Conservation (phyloP, 352 stramenopile genomes). For the Pythium dissimile region DNA sequence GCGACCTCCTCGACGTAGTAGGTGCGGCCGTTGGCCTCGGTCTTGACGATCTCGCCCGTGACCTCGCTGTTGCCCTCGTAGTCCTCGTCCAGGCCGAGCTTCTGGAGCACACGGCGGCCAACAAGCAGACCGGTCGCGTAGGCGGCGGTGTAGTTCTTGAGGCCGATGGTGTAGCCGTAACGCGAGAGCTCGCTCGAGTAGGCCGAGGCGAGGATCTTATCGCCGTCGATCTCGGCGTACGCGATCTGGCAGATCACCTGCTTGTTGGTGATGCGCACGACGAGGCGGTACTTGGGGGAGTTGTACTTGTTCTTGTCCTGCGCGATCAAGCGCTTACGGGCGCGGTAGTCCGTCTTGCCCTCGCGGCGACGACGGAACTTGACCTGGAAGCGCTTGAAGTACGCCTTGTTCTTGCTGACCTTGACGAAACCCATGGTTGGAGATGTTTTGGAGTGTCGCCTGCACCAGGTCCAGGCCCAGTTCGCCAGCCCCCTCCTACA, state of each 20-base stretch:
- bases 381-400: slow-evolving; percentile 99
- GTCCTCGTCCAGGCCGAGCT: slow-evolving; percentile 97
- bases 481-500: too few species aligned
- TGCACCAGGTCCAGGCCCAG: too few species aligned
- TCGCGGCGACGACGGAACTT: slow-evolving; percentile 98
- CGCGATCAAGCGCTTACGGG: slow-evolving; percentile 97
- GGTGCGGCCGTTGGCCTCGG: slow-evolving; percentile 93
- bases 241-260: slow-evolving; percentile 98
- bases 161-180: slow-evolving; percentile 95
- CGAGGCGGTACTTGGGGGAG: slow-evolving; percentile 97
- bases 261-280: slow-evolving; percentile 95
- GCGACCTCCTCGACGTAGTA: slow-evolving; percentile 99
- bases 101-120: slow-evolving; percentile 95
- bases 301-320: slow-evolving; percentile 99
- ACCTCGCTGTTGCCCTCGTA: slow-evolving; percentile 97
- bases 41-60: slow-evolving; percentile 95
- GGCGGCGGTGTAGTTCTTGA: slow-evolving; percentile 99
- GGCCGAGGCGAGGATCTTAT: slow-evolving; percentile 94
- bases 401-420: slow-evolving; percentile 98
- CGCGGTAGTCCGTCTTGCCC: slow-evolving; percentile 99
- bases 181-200: slow-evolving; percentile 95
- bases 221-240: slow-evolving; percentile 97
- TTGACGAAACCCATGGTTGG: slow-evolving; percentile 96
- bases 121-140: slow-evolving; percentile 97
- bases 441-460: slow-evolving; percentile 68